phyloP scores from a whole-genome alignment of 495 filamentous ascomycete genomes.

The Penicillium odoratum region DNA sequence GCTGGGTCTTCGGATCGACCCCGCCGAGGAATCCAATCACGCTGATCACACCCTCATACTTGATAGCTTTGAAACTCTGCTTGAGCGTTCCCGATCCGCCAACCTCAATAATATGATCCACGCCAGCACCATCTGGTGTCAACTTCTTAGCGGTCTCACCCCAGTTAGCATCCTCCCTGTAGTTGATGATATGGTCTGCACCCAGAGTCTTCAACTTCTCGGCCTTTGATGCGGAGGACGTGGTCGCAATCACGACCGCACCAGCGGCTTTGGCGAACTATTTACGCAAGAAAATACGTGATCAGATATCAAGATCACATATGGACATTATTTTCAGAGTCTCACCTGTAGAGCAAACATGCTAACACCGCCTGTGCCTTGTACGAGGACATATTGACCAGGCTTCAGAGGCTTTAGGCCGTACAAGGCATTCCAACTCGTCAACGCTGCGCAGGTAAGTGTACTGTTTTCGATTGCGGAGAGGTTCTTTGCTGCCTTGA shows the following conservation, averaged over 20 bases:
- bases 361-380: conserved; percentile 81
- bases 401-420: conserved; percentile 65
- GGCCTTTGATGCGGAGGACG: conserved; percentile 65
- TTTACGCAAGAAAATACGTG: not conserved
- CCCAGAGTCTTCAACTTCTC: conserved; percentile 68
- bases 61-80: conserved; percentile 65
- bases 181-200: conserved; percentile 79
- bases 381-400: conserved; percentile 71
- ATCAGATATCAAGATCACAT: not conserved
- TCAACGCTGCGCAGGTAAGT: conserved; percentile 71
- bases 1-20: conserved; percentile 41
- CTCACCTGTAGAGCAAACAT: conserved; percentile 72
- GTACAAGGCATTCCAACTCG: conserved; percentile 82
- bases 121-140: conserved; percentile 58
- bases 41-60: conserved; percentile 66
- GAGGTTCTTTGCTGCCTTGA: conserved; percentile 63
- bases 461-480: conserved; percentile 64
- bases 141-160: conserved; percentile 70
- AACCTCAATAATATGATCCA: conserved; percentile 72
- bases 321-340: not conserved
- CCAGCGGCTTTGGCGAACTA: conserved; percentile 85
- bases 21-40: conserved; percentile 68
- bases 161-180: conserved; percentile 69
- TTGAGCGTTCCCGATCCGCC: conserved; percentile 62
- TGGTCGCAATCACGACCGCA: conserved; percentile 78